Evolutionary conservation across 2,329 filamentous ascomycete species (phyloP).

Genomic region (Macrophomina phaseolina): DNA sequence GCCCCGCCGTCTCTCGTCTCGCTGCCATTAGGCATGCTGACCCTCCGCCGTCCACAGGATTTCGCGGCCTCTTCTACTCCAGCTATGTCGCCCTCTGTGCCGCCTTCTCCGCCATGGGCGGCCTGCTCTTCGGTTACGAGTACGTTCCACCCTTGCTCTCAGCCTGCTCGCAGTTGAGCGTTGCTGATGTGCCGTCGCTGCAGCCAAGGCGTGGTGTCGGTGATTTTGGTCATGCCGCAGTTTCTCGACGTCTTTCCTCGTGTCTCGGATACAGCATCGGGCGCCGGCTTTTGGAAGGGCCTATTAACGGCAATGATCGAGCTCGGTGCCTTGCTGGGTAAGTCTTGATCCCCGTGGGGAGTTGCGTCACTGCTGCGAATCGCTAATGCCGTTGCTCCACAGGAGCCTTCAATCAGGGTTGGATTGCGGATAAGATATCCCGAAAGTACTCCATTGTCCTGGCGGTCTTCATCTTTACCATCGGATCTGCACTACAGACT

Average conservation of each 20-base stretch:
- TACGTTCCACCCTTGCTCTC: slow-evolving; percentile 27
- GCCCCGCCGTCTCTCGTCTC: not conserved
- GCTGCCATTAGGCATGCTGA: not conserved
- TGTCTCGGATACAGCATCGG: slow-evolving; percentile 48
- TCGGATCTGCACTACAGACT: slow-evolving; percentile 60
- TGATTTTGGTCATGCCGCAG: slow-evolving; percentile 60
- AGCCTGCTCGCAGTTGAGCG: slow-evolving; percentile 28
- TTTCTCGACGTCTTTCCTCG: slow-evolving; percentile 55
- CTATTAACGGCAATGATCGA: slow-evolving; percentile 62
- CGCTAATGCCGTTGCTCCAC: slow-evolving; percentile 27
- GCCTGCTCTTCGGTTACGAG: slow-evolving; percentile 59
- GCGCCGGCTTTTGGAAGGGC: slow-evolving; percentile 53
- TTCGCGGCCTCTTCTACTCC: slow-evolving; percentile 55
- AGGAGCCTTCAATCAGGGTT: slow-evolving; percentile 45
- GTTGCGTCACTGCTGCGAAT: slow-evolving; percentile 35
- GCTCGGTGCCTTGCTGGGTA: slow-evolving; percentile 54
- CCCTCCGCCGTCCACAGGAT: slow-evolving; percentile 38
- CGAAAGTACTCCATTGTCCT: slow-evolving; percentile 60
- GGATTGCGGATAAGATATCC: slow-evolving; percentile 59
- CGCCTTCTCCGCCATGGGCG: slow-evolving; percentile 57
- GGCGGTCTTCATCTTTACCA: slow-evolving; percentile 57
- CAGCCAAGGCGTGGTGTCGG: slow-evolving; percentile 49
- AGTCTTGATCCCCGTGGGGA: slow-evolving; percentile 26
- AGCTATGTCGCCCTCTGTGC: slow-evolving; percentile 59
- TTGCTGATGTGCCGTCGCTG: slow-evolving; percentile 33